Percentiles rank a stretch among this genome's conserved stretches.
Evolutionary conservation across 2,329 filamentous ascomycete genomes (phyloP).

Genomic region (Fusarium subtropicale): DNA sequence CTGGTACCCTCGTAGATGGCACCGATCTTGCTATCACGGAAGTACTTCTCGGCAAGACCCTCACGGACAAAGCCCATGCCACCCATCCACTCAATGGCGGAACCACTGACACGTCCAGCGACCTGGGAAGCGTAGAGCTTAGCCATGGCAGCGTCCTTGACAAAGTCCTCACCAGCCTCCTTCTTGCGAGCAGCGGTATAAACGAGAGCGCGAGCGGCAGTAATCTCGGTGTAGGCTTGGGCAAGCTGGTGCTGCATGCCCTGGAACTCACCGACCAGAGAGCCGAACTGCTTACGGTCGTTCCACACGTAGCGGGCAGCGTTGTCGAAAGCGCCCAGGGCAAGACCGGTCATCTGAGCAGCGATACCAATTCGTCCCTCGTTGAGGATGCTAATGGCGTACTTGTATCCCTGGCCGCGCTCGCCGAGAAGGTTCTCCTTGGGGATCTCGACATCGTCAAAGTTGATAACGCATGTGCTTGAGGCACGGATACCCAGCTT

Average conservation of each 20-base stretch:
- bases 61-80: slow-evolving; percentile 99
- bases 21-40: slow-evolving; percentile 97
- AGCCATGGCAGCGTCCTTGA: slow-evolving; percentile 96
- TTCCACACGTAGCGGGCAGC: slow-evolving; percentile 96
- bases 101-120: slow-evolving; percentile 83
- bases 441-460: slow-evolving; percentile 94
- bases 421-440: slow-evolving; percentile 88
- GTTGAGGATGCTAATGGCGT: slow-evolving; percentile 93
- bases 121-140: slow-evolving; percentile 96
- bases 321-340: slow-evolving; percentile 94
- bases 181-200: slow-evolving; percentile 98
- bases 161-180: slow-evolving; percentile 96
- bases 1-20: slow-evolving; percentile 96
- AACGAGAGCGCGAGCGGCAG: slow-evolving; percentile 88
- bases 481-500: slow-evolving; percentile 97
- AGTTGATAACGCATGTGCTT: slow-evolving; percentile 96
- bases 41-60: slow-evolving; percentile 97
- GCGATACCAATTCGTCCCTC: slow-evolving; percentile 98
- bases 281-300: slow-evolving; percentile 96
- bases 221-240: slow-evolving; percentile 93
- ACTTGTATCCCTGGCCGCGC: slow-evolving; percentile 95
- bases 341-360: slow-evolving; percentile 97
- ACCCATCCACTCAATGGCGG: slow-evolving; percentile 98
- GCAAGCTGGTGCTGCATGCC: slow-evolving; percentile 99
- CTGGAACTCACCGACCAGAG: slow-evolving; percentile 95